A percentile compares a stretch with the other conserved stretches of the same genome.
Evolutionary conservation across 495 filamentous ascomycete genomes (phyloP).

Genomic region (Rusavskia elegans): DNA sequence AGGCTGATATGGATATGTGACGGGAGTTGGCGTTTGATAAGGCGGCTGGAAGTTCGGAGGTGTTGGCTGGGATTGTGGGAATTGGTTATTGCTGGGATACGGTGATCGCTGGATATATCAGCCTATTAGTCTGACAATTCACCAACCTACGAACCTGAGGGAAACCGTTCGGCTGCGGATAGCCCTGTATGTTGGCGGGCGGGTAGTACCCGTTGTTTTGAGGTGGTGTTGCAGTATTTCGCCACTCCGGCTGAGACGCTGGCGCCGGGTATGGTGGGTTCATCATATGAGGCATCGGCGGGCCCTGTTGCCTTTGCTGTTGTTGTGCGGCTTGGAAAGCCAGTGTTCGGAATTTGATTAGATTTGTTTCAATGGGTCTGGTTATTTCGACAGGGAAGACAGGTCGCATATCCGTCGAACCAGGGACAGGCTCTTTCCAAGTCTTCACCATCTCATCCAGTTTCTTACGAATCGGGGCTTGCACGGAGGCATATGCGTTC

Average conservation of each 20-base stretch:
- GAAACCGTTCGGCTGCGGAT: conserved; percentile 20
- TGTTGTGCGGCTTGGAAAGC: conserved; percentile 56
- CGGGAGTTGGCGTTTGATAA: conserved; percentile 23
- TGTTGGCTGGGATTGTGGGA: conserved; percentile 23
- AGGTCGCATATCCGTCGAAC: conserved; percentile 70
- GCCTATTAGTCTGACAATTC: background rate
- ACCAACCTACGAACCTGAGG: conserved; percentile 15
- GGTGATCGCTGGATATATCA: background rate
- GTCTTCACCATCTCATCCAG: conserved; percentile 96
- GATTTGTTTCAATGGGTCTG: conserved; percentile 77
- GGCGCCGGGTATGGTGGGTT: conserved; percentile 37
- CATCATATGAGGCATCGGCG: conserved; percentile 24
- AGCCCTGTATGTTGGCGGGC: conserved; percentile 12
- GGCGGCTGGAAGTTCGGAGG: conserved; percentile 16
- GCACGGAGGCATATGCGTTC: conserved; percentile 77
- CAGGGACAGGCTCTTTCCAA: conserved; percentile 93
- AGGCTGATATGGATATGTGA: conserved; percentile 12
- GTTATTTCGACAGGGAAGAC: conserved; percentile 79
- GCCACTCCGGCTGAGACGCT: conserved; percentile 34
- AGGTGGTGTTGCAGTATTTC: conserved; percentile 57
- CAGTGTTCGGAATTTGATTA: conserved; percentile 74
- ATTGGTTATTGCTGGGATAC: conserved; percentile 20
- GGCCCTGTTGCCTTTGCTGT: conserved; percentile 42
- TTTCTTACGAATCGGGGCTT: conserved; percentile 63
- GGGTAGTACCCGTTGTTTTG: conserved; percentile 28